A percentile compares a stretch with the other conserved stretches of the same genome.
phyloP scores from a whole-genome alignment of 2,329 filamentous ascomycete species.

The Aphanocladium album region DNA sequence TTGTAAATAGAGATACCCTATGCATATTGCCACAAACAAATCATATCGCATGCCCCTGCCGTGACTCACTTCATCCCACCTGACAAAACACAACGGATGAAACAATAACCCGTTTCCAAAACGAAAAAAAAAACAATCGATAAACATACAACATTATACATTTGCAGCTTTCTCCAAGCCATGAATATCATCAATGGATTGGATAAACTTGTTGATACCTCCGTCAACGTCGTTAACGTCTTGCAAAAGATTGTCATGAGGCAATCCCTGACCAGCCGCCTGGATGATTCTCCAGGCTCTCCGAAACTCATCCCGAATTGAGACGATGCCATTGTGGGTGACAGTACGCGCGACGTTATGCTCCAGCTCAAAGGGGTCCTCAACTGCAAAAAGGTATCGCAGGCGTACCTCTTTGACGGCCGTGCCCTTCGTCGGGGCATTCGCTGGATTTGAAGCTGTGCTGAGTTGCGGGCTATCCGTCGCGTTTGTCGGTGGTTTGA shows the following conservation, averaged over 20 bases:
- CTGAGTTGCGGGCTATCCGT: constrained; percentile 20
- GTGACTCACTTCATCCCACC: too few relatives aligned
- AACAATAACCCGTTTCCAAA: neutral
- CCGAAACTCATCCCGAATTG: constrained; percentile 79
- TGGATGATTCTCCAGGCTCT: constrained; percentile 70
- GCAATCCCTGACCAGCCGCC: constrained; percentile 38
- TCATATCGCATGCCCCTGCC: neutral
- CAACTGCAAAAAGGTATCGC: constrained; percentile 81
- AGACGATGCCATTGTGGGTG: constrained; percentile 73
- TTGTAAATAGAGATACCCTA: neutral
- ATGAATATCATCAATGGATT: constrained; percentile 31
- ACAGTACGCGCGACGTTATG: constrained; percentile 89
- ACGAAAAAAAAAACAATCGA: neutral
- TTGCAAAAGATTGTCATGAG: constrained; percentile 47
- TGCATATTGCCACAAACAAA: neutral
- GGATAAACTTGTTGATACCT: constrained; percentile 20
- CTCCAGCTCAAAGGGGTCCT: constrained; percentile 83
- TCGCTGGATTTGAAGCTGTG: neutral
- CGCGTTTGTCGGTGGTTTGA: constrained; percentile 11
- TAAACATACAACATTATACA: neutral
- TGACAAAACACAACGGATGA: too few relatives aligned
- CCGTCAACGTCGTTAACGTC: constrained; percentile 37
- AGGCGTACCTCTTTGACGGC: constrained; percentile 66
- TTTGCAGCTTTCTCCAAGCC: constrained; percentile 15
- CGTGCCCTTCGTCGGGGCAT: constrained; percentile 23